Percentiles rank a stretch among this genome's conserved stretches.
Conservation (phyloP, 163 green algal genomes). For the Scenedesmus sp. region DNA sequence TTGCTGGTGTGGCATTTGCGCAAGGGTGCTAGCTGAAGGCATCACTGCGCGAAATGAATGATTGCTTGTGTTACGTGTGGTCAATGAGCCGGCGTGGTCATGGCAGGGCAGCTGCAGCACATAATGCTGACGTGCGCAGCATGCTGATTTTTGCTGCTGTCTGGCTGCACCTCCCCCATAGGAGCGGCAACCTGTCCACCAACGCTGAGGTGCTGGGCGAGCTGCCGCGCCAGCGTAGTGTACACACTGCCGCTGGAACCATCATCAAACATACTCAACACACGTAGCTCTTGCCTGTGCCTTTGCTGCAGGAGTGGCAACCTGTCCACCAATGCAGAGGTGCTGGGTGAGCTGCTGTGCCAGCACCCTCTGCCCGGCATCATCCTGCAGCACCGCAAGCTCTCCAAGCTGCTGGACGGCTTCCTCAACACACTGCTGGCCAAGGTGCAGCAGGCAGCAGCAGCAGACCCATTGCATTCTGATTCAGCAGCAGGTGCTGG, state of each 20-base stretch:
- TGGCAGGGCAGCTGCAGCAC: too few relatives aligned
- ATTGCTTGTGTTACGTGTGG: too few relatives aligned
- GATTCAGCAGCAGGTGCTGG: conserved; percentile 25
- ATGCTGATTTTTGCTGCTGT: too few relatives aligned
- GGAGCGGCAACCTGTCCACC: neutral
- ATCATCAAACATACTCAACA: too few relatives aligned
- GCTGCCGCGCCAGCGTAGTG: neutral
- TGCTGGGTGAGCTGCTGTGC: conserved; percentile 54
- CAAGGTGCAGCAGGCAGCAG: conserved; percentile 9
- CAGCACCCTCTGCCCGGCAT: conserved; percentile 66
- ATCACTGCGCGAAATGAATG: too few relatives aligned
- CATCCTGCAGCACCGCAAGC: conserved; percentile 79
- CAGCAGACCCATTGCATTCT: neutral
- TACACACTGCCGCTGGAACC: too few relatives aligned
- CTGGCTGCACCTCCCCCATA: too few relatives aligned
- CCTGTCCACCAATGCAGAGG: conserved; percentile 54
- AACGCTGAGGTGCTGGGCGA: neutral
- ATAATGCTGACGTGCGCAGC: too few relatives aligned
- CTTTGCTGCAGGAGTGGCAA: conserved; percentile 5
- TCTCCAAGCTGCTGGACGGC: conserved; percentile 70
- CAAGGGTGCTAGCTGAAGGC: too few relatives aligned
- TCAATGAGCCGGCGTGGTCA: too few relatives aligned
- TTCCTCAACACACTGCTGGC: conserved; percentile 58
- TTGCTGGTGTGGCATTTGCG: too few relatives aligned
- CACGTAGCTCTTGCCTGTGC: too few relatives aligned